Evolutionary conservation across 2,329 filamentous ascomycete genomes (phyloP).

Genomic region (Aquanectria penicillioides): DNA sequence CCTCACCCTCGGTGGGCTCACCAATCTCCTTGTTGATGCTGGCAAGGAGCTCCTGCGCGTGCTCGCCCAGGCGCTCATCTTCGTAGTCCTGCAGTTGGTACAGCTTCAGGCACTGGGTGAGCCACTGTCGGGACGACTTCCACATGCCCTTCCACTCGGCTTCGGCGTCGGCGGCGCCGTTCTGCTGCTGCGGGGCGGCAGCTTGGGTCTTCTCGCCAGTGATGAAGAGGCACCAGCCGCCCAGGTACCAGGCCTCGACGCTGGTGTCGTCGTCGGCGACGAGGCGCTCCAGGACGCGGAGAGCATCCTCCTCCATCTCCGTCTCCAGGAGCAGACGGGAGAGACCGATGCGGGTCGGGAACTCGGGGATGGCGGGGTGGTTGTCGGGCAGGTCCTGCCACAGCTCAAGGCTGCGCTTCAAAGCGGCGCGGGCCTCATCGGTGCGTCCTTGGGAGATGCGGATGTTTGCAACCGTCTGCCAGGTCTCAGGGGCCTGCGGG

Average conservation of each 20-base stretch:
- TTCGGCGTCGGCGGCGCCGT: conserved; percentile 44
- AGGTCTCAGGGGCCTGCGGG: conserved; percentile 84
- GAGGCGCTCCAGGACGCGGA: conserved; percentile 85
- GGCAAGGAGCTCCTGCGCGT: conserved; percentile 76
- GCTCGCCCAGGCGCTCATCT: conserved; percentile 79
- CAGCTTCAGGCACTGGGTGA: conserved; percentile 82
- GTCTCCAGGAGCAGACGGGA: conserved; percentile 90
- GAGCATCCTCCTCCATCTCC: conserved; percentile 83
- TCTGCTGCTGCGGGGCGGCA: conserved; percentile 47
- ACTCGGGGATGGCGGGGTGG: conserved; percentile 82
- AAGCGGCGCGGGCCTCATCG: conserved; percentile 82
- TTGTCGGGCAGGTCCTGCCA: conserved; percentile 84
- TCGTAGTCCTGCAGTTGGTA: conserved; percentile 85
- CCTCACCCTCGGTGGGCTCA: conserved; percentile 64
- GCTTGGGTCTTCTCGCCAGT: conserved; percentile 72
- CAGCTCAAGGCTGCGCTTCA: conserved; percentile 80
- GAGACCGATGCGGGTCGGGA: conserved; percentile 84
- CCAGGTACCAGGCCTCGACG: conserved; percentile 96
- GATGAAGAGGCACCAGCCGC: conserved; percentile 91
- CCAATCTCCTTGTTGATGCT: conserved; percentile 73
- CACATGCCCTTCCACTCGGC: conserved; percentile 70
- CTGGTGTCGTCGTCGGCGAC: conserved; percentile 91
- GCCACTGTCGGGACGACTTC: conserved; percentile 82
- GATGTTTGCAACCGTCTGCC: conserved; percentile 94
- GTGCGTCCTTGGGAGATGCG: conserved; percentile 85